phyloP scores from a whole-genome alignment of 192 early-diverging fungal genomes.

The Gigaspora rosea region DNA sequence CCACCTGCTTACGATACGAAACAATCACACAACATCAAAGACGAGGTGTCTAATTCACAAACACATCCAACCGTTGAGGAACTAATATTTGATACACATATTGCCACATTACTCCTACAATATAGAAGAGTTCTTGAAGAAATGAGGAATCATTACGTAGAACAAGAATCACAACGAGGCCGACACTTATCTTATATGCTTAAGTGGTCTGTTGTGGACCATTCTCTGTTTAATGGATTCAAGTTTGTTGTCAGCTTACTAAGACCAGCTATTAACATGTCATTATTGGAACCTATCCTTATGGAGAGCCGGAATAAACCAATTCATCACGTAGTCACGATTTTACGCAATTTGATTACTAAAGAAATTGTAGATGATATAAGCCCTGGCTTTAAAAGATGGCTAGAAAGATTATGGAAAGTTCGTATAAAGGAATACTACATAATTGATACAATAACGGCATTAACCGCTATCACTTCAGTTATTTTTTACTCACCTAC shows the following conservation, averaged over 20 bases:
- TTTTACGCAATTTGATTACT: constrained; percentile 12
- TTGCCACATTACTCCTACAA: constrained; percentile 19
- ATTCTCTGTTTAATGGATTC: constrained; percentile 21
- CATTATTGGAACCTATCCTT: constrained; percentile 23
- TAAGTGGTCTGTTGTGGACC: constrained; percentile 28
- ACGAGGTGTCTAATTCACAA: constrained; percentile 10
- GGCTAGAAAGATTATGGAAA: constrained; percentile 6
- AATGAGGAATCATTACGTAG: constrained; percentile 17
- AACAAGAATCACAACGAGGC: constrained; percentile 25
- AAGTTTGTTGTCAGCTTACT: constrained; percentile 1
- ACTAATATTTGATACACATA: neutral
- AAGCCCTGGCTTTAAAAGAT: neutral
- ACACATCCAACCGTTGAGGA: constrained; percentile 7
- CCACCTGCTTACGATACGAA: constrained; percentile 9
- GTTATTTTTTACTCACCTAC: neutral
- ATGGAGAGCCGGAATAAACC: constrained; percentile 1
- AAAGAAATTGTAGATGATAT: neutral
- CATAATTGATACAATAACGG: constrained; percentile 6
- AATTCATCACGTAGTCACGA: constrained; percentile 6
- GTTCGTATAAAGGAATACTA: constrained; percentile 19
- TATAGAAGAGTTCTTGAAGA: constrained; percentile 32
- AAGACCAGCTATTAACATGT: constrained; percentile 18
- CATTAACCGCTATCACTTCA: constrained; percentile 2
- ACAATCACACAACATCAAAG: constrained; percentile 5
- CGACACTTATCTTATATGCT: constrained; percentile 29